These are phyloP conservation scores for Quercus lobata DNA, from an alignment of 331 rosid genomes.

Conservation along the genomic window DNA sequence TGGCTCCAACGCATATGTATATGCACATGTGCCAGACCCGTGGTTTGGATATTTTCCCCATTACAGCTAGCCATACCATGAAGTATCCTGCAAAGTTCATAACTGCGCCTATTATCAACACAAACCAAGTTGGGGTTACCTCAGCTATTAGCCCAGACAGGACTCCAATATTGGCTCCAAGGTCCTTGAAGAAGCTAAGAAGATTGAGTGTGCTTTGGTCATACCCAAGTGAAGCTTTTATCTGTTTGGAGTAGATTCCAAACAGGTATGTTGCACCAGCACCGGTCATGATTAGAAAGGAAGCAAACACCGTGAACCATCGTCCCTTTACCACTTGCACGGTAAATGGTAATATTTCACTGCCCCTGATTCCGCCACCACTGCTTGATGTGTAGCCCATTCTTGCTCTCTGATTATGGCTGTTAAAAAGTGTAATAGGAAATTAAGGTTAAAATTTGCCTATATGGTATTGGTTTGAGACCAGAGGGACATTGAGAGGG, in stretches of 20 bases:
- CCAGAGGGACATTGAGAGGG: background rate
- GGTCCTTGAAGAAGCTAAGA: constrained; percentile 47
- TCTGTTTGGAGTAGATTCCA: constrained; percentile 43
- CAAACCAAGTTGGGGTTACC: constrained; percentile 54
- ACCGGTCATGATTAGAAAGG: constrained; percentile 54
- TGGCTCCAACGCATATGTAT: constrained; percentile 51
- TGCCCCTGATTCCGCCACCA: background rate
- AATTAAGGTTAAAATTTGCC: background rate
- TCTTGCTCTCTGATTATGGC: background rate
- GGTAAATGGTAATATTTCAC: background rate
- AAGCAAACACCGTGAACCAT: constrained; percentile 52
- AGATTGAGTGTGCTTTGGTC: constrained; percentile 43
- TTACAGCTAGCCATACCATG: constrained; percentile 52
- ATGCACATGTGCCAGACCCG: constrained; percentile 53
- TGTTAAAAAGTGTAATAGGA: background rate
- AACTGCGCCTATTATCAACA: constrained; percentile 40
- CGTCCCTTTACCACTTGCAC: constrained; percentile 30
- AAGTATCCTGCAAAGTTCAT: constrained; percentile 49
- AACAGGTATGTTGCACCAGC: constrained; percentile 53
- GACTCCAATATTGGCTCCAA: constrained; percentile 51
- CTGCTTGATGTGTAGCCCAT: background rate
- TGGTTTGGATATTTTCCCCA: constrained; percentile 37
- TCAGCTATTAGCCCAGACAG: constrained; percentile 45
- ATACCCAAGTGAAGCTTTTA: constrained; percentile 41
- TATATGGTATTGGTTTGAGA: background rate